Percentiles rank a stretch among this genome's conserved stretches.
phyloP scores from a whole-genome alignment of 2,329 filamentous ascomycete species.

The Trichophyton verrucosum region DNA sequence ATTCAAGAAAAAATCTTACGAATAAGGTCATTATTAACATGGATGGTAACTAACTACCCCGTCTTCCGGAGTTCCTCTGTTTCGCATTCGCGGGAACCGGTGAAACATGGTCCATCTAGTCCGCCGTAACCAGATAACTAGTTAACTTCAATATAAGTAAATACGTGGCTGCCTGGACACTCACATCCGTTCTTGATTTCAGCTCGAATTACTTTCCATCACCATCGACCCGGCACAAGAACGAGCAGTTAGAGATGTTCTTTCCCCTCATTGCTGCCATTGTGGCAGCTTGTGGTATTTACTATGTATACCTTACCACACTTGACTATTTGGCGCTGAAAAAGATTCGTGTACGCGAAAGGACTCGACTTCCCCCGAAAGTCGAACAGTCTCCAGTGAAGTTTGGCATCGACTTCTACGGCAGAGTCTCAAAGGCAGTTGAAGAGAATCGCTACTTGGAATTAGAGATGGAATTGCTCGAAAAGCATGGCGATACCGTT shows the following conservation, averaged over 20 bases:
- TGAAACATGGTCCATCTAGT: no score
- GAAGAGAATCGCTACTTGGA: constrained; percentile 6
- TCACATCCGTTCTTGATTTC: no score
- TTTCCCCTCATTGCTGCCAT: background rate
- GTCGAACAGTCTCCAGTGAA: background rate
- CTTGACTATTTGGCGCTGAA: constrained; percentile 5
- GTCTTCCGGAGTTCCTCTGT: no score
- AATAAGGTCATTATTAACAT: no score
- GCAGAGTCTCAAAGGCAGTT: background rate
- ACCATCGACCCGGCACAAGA: background rate
- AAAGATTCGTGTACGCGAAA: constrained; percentile 9
- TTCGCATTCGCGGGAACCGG: no score
- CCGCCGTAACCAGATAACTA: no score
- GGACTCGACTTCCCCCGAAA: constrained; percentile 4
- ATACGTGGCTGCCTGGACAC: background rate
- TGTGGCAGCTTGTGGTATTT: background rate
- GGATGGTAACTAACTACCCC: no score
- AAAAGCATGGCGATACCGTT: constrained; percentile 9
- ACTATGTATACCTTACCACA: constrained; percentile 6
- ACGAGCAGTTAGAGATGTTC: background rate
- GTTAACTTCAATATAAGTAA: background rate
- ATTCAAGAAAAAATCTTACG: no score
- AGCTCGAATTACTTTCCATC: background rate
- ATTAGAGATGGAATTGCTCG: constrained; percentile 1
- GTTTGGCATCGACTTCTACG: constrained; percentile 9